Evolutionary conservation across 345 rosid species (phyloP).

Genomic region (Arabidopsis thaliana): DNA sequence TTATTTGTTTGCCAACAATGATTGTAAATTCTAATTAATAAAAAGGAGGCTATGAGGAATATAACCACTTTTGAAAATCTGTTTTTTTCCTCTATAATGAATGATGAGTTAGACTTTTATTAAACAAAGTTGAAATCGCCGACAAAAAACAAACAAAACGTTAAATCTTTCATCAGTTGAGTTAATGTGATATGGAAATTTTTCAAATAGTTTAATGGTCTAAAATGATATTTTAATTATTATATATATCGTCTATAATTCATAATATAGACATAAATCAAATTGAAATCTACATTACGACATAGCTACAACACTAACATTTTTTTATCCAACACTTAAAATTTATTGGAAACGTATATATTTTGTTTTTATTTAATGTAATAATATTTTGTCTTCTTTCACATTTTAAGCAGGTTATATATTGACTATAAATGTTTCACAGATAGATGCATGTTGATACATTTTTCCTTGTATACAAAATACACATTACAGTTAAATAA

Average conservation of each 20-base stretch:
- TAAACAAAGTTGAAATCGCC: neutral
- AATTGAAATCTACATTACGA: neutral
- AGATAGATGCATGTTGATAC: constrained; percentile 37
- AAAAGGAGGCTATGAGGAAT: neutral
- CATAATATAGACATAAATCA: neutral
- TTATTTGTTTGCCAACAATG: neutral
- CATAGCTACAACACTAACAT: neutral
- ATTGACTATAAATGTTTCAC: constrained; percentile 15
- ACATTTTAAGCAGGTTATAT: neutral
- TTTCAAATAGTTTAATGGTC: neutral
- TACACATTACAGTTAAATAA: constrained; percentile 4
- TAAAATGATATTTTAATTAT: neutral
- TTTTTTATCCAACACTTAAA: neutral
- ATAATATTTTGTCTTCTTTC: neutral
- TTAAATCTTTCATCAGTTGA: neutral
- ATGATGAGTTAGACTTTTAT: neutral
- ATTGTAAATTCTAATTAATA: neutral
- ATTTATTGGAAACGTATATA: neutral
- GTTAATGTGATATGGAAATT: neutral
- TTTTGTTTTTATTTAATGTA: neutral
- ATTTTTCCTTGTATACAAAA: constrained; percentile 18
- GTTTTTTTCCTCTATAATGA: no score
- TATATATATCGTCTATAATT: neutral
- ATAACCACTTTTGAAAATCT: neutral
- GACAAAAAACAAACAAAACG: neutral